Evolutionary conservation across 2,329 filamentous ascomycete species (phyloP), one percentile per base, ranked within the genome.

Genomic region (Fonsecaea erecta): DNA sequence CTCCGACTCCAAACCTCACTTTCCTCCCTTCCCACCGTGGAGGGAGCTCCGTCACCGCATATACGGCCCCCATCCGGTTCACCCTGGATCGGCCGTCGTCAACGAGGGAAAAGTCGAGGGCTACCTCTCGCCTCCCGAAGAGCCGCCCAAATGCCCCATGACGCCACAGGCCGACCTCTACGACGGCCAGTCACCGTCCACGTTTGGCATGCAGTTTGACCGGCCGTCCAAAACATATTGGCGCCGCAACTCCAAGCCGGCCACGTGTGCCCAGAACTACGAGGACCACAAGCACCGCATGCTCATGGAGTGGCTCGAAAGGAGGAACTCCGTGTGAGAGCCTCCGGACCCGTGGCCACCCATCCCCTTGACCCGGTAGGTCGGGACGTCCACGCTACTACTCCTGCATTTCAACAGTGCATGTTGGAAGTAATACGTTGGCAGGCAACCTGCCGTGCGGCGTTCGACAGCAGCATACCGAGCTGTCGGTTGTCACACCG

Each of bases 221-320:
- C 16, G 58, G 16, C 58, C 58, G 4, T 18, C 16, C 8, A 53
- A 32, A 21, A 21, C 58, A 9, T 55, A 65, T 52, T 43, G 64
- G 30, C 34, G 62, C 18, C 57, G 52, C 24, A 32, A 52, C 21
- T 43, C 35, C 18, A 69, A 67, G 40, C 67, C 67, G 2, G 21
- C 37, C 3, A 32, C 60, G 1, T 64, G 34, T 28, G 37, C 52
- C 14, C 52, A 63, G 51, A 67, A 53, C 26, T 63, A 67, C 30
- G 67, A 69, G 54, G 67, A 69, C 26, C 62, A 69, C 14, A 69
- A 69, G 53, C 67, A 69, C 46, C 54, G 67, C 7, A 69, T 69
- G 67, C 21, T 63, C 43, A 69, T 69, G 67, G 64, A 69, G 30
- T 69, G 67, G 67, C 9, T 69, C 40, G 62, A 69, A 24, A 63